Evolutionary conservation across 2,329 filamentous ascomycete species (phyloP).

Genomic region (Ilyonectria sp.): DNA sequence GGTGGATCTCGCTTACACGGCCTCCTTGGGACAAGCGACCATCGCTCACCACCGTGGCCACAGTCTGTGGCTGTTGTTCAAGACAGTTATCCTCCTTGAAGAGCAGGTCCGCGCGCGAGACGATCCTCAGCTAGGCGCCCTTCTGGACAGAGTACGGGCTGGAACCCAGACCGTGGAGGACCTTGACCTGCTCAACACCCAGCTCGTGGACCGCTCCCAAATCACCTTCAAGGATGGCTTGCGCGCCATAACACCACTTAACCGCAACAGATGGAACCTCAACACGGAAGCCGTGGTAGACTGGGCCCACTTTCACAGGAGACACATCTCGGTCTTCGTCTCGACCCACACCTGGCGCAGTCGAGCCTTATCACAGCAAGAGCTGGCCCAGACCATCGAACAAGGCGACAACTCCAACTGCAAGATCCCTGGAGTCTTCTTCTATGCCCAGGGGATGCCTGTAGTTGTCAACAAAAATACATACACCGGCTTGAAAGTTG

Average conservation of each 20-base stretch:
- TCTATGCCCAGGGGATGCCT: constrained; percentile 33
- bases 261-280: constrained; percentile 25
- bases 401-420: constrained; percentile 29
- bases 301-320: constrained; percentile 24
- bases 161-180: no score
- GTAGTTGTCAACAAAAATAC: constrained; percentile 34
- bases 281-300: constrained; percentile 26
- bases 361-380: neutral
- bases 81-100: constrained; percentile 30
- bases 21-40: constrained; percentile 12
- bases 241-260: constrained; percentile 32
- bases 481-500: constrained; percentile 32
- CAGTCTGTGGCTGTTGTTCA: constrained; percentile 31
- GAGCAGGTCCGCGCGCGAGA: constrained; percentile 27
- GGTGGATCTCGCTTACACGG: constrained; percentile 8
- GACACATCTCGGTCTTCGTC: neutral
- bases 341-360: neutral
- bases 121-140: constrained; percentile 29
- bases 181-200: no score
- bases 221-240: constrained; percentile 32
- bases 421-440: constrained; percentile 29
- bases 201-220: constrained; percentile 10
- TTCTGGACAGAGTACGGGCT: constrained; percentile 11
- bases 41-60: constrained; percentile 26
- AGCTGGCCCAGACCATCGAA: constrained; percentile 29